phyloP scores from a whole-genome alignment of 805 yeast species.

The Candida peoriensis region DNA sequence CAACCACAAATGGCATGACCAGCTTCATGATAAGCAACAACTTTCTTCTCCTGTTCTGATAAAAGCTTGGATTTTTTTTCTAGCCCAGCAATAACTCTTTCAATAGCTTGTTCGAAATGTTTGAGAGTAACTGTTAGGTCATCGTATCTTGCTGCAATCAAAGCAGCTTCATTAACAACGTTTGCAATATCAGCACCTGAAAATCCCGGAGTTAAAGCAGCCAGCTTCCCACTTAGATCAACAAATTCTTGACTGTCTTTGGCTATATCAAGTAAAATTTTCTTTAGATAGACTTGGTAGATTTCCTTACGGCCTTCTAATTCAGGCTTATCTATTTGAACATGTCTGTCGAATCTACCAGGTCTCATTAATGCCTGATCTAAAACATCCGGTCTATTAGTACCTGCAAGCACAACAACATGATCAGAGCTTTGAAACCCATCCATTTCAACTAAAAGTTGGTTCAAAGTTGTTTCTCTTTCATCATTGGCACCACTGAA shows the following conservation, averaged over 20 bases:
- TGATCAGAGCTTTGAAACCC: conserved; percentile 87
- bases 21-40: conserved; percentile 94
- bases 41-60: conserved; percentile 72
- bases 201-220: conserved; percentile 92
- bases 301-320: conserved; percentile 85
- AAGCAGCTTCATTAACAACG: conserved; percentile 91
- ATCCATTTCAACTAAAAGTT: conserved; percentile 91
- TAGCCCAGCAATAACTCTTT: conserved; percentile 91
- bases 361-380: conserved; percentile 91
- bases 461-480: conserved; percentile 89
- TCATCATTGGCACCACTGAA: conserved; percentile 86
- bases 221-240: conserved; percentile 73
- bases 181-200: conserved; percentile 96
- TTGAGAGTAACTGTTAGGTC: conserved; percentile 54
- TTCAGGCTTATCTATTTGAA: conserved; percentile 82
- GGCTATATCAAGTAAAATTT: conserved; percentile 43
- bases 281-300: conserved; percentile 71
- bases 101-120: conserved; percentile 91
- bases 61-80: conserved; percentile 80
- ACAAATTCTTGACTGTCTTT: conserved; percentile 42
- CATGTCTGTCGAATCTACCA: conserved; percentile 90
- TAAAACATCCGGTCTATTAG: conserved; percentile 86
- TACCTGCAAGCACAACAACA: conserved; percentile 91
- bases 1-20: conserved; percentile 97
- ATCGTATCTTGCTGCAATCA: conserved; percentile 81